Conservation (phyloP, 768 basidiomycete species). For the Naematelia aurantialba region DNA sequence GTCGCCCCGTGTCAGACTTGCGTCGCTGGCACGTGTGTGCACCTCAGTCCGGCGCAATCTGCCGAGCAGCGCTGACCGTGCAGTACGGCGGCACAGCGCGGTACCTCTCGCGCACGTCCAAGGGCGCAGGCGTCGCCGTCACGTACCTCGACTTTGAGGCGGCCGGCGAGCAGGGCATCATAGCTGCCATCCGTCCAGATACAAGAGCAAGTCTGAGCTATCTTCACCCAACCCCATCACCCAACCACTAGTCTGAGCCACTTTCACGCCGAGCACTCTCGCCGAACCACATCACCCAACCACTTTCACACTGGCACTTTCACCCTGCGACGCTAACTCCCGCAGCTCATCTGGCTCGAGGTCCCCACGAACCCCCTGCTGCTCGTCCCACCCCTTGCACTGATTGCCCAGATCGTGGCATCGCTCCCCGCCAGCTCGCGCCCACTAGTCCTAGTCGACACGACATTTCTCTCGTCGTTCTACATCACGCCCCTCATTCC, state of each 20-base stretch:
- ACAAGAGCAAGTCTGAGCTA: constrained; percentile 64
- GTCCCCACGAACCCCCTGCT: constrained; percentile 93
- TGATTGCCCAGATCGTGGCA: constrained; percentile 64
- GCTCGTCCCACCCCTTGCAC: constrained; percentile 72
- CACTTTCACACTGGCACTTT: neutral
- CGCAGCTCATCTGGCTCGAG: constrained; percentile 88
- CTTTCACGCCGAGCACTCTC: too few relatives aligned
- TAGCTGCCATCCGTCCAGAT: constrained; percentile 65
- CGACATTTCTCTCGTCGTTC: constrained; percentile 90
- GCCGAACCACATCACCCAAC: too few relatives aligned
- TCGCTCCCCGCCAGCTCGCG: constrained; percentile 52
- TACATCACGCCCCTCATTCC: constrained; percentile 76
- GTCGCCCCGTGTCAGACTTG: too few relatives aligned
- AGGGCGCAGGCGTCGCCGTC: constrained; percentile 53
- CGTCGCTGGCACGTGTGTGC: too few relatives aligned
- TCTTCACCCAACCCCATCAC: too few relatives aligned
- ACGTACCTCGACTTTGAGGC: constrained; percentile 79
- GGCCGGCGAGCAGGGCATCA: constrained; percentile 62
- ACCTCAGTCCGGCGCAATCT: neutral
- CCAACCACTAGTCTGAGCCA: neutral
- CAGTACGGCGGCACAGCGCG: constrained; percentile 85
- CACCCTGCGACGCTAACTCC: neutral
- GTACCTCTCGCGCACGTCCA: constrained; percentile 36
- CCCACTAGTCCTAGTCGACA: constrained; percentile 85
- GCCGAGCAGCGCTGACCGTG: neutral